Evolutionary conservation across 768 basidiomycete species (phyloP), one percentile per base, ranked within the genome.

Genomic region (Naematelia aurantialba): DNA sequence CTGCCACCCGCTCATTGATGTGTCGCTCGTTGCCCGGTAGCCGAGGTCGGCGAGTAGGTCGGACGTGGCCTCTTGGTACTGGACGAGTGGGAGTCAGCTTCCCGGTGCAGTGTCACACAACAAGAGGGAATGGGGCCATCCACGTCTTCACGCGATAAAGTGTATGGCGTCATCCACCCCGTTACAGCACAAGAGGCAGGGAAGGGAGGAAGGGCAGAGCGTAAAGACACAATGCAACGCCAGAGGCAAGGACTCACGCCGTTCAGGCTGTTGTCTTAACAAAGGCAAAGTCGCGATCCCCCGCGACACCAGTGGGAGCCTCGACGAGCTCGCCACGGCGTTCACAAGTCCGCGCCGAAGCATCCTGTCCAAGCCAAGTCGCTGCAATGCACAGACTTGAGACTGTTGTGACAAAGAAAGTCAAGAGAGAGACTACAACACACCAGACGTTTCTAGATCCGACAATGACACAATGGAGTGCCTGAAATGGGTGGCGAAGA

Each of bases 1-100:
- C n/a, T n/a, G n/a, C n/a, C n/a, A n/a, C n/a, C n/a, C n/a, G n/a
- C n/a, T n/a, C n/a, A n/a, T n/a, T n/a, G n/a, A n/a, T n/a, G n/a
- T n/a, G n/a, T n/a, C n/a, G n/a, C n/a, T 56, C 55, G 55, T 17
- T 54, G 24, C 50, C 50, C 29, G 50, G 26, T 52, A n/a, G n/a
- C n/a, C 46, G 11, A n/a, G 44, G 27, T 45, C 52, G 42, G 30
- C 64, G 52, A 46, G 53, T 47, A 19, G 68, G 65, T 26, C 68
- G 52, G 17, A 69, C 61, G 45, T 69, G 68, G 17, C 68, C 68
- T 14, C 55, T 57, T 10, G 68, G 68, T 47, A 69, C 68, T 69
- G 56, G 27, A 14, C 21, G n/a, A n/a, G n/a, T n/a, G n/a, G n/a
- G n/a, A n/a, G n/a, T n/a, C n/a, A n/a, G n/a, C n/a, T n/a, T n/a